Base-by-base conservation (phyloP, 805 yeast species). In the Suhomyces xylopsoci region DNA sequence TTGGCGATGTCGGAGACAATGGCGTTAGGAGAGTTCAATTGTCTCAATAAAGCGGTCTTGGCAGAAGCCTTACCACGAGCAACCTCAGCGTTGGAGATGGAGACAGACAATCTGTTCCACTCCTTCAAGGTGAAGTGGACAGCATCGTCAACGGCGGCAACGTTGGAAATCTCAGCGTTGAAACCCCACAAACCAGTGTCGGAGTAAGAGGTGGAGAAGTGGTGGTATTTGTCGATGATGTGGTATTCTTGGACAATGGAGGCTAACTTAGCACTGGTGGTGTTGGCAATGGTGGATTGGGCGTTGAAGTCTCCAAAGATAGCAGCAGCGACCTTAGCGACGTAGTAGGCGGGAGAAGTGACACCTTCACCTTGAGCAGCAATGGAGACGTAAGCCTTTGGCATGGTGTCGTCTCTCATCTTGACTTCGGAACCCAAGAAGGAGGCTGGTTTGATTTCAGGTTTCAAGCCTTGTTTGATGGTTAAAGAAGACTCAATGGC, bases 141-240 rank as follows among this genome's bases (percentile, higher is more conserved):
- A 58, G 87, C 80, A 68, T 88, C 96, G 71, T 88, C 96, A 60
- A 88, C 74, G 62, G 76, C 74, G 41, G 58, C 70, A 59, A 85
- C 68, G 72, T 86, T 82, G 54, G 85, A 74, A 58, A 85, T 79
- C 66, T 81, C 83, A 56, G 89, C 78, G 70, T 81, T 76, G 76
- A 85, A 84, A 68, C 96, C 96, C 90, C 92, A 88, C 70, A 88
- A 80, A 68, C 94, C 94, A 53, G 87, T 77, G 71, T 87, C 90
- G 59, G 87, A 80, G 80, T 83, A 87, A 46, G 89, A 83, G 49
- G 72, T 71, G 57, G 89, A 81, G 80, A 86, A 88, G 74, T 88
- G 93, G 59, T 80, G 71, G 77, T 78, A 87, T 58, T 81, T 74
- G 68, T 87, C 91, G 64, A 85, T 85, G 67, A 88, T 75, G 69